Evolutionary conservation across 352 stramenopile genomes (phyloP).

Genomic region (Pythium periplocum): DNA sequence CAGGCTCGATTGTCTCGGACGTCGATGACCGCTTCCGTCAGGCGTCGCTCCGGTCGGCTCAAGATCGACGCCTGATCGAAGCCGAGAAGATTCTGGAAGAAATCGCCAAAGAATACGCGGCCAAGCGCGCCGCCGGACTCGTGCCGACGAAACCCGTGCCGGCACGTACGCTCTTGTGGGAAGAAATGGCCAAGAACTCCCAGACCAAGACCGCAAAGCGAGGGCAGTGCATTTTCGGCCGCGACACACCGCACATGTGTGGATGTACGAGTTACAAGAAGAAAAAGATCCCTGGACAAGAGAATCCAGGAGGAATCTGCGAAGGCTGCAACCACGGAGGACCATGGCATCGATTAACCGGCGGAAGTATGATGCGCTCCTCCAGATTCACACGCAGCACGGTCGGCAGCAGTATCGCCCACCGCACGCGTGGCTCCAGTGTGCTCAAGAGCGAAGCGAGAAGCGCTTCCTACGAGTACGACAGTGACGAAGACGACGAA

Average conservation of each 20-base stretch:
- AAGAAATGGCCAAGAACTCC: slow-evolving; percentile 53
- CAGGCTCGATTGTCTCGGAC: too few relatives aligned
- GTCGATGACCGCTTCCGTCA: too few relatives aligned
- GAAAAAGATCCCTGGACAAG: slow-evolving; percentile 21
- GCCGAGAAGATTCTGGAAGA: slow-evolving; percentile 67
- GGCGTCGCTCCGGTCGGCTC: slow-evolving; percentile 10
- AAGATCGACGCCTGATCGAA: slow-evolving; percentile 33
- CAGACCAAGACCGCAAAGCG: slow-evolving; percentile 22
- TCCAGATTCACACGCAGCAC: slow-evolving; percentile 13
- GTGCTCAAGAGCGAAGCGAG: slow-evolving; percentile 14
- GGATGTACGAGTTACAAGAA: slow-evolving; percentile 60
- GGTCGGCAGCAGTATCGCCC: slow-evolving; percentile 18
- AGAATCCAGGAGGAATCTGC: slow-evolving; percentile 56
- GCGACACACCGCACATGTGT: slow-evolving; percentile 44
- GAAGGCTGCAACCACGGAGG: slow-evolving; percentile 65
- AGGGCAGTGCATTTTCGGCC: slow-evolving; percentile 65
- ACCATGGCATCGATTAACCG: slow-evolving; percentile 59
- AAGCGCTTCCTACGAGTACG: slow-evolving; percentile 27
- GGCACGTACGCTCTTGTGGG: slow-evolving; percentile 71
- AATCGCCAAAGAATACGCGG: slow-evolving; percentile 78
- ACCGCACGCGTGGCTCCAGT: not conserved
- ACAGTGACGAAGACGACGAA: slow-evolving; percentile 30
- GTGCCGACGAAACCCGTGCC: slow-evolving; percentile 69
- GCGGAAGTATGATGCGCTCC: slow-evolving; percentile 33
- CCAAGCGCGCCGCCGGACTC: slow-evolving; percentile 65